Evolutionary conservation across 1,139 yeast species (phyloP), one percentile per base, ranked within the genome.

Genomic region (Debaryomyces psychrophilus): DNA sequence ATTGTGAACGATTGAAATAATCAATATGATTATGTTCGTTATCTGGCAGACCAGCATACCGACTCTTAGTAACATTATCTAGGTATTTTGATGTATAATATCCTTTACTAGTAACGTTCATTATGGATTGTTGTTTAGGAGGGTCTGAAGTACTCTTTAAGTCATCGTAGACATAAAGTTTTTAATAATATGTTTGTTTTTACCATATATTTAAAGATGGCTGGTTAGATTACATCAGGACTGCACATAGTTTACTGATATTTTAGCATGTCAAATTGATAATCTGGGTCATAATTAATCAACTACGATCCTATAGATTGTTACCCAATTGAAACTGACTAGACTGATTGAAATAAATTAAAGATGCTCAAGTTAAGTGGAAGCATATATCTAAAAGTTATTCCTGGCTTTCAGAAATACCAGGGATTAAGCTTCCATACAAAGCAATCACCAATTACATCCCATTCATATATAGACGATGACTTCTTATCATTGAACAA

Each of bases 401-500:
- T 35, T 22, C 48, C 50, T 8, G 31, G 26, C 26, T 38, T 37
- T 51, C 11, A 45, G 48, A n/a, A 26, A 15, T 34, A 14, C 44
- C 39, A 18, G 29, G 12, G 11, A 29, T n/a, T 2, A 12, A 12
- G 14, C 23, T 36, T 31, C 14, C 20, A 29, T 31, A 23, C 28
- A 6, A 34, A 31, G 27, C 14, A 37, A 23, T 29, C 53, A 23
- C 49, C 55, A 23, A 62, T 62, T 36, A 62, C 68, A 1, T 56
- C 67, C 5, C 59, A 58, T 28, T 62, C 69, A 2, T 65, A 65
- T 36, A 63, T 66, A 12, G 68, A 67, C 39, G 68, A 64, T 27
- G 73, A 68, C 43, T 67, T 67, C 38, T 56, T 68, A 39, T 66
- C 71, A 4, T 53, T 58, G 8, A 65, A 67, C 50, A 65, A 68